Conservation (phyloP, 768 basidiomycete genomes). For the Macrolepiota fuliginosa region DNA sequence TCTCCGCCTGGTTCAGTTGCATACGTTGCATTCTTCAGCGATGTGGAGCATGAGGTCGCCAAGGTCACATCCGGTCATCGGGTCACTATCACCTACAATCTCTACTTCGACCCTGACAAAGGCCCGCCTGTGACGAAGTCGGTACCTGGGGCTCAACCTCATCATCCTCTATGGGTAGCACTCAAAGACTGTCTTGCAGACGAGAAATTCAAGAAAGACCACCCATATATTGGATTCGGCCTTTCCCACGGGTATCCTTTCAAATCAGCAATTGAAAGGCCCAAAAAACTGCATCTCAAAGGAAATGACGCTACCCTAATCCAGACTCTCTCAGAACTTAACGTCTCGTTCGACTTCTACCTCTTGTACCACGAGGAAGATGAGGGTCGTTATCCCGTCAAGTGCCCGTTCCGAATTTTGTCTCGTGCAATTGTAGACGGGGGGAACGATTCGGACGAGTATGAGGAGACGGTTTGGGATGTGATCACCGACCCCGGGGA, state of each 20-base stretch:
- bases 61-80: slow-evolving; percentile 33
- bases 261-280: background rate
- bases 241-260: slow-evolving; percentile 29
- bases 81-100: slow-evolving; percentile 41
- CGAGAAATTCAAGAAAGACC: background rate
- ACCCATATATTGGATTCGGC: slow-evolving; percentile 29
- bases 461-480: background rate
- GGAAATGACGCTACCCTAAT: background rate
- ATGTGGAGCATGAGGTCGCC: slow-evolving; percentile 38
- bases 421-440: background rate
- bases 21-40: slow-evolving; percentile 35
- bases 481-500: background rate
- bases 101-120: slow-evolving; percentile 24
- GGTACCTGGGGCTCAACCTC: slow-evolving; percentile 7
- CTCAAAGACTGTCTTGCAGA: slow-evolving; percentile 3
- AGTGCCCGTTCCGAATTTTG: background rate
- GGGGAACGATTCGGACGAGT: background rate
- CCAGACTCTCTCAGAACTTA: background rate
- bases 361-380: background rate
- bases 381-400: background rate
- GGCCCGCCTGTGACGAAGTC: background rate
- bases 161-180: slow-evolving; percentile 2
- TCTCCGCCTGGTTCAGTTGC: slow-evolving; percentile 24
- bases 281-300: slow-evolving; percentile 3
- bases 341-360: background rate